Conservation (phyloP, 192 early-diverging fungal species). For the Linnemannia zychae region DNA sequence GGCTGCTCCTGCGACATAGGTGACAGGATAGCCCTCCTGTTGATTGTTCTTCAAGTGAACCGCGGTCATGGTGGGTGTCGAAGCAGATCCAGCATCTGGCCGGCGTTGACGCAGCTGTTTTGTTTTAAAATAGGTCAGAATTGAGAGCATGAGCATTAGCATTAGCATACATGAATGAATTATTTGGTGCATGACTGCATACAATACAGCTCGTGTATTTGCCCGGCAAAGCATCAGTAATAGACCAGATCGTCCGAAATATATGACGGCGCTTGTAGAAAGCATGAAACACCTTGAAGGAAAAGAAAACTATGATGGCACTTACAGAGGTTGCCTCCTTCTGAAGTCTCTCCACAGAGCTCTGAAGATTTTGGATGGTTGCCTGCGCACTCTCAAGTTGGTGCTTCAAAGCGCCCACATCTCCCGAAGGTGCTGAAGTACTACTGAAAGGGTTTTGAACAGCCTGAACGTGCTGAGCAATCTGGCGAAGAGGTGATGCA, state of each 20-base stretch:
- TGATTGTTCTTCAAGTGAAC: conserved; percentile 52
- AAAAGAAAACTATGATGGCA: conserved; percentile 41
- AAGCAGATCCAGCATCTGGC: conserved; percentile 29
- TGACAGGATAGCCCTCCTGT: conserved; percentile 73
- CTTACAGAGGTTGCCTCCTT: conserved; percentile 48
- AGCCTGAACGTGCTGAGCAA: conserved; percentile 27
- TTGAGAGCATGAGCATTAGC: not conserved
- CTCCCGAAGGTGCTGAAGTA: conserved; percentile 23
- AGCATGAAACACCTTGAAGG: not conserved
- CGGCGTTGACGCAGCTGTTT: conserved; percentile 45
- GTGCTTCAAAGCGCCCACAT: conserved; percentile 21
- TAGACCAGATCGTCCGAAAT: not conserved
- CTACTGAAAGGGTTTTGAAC: conserved; percentile 30
- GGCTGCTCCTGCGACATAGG: conserved; percentile 70
- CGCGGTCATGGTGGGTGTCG: conserved; percentile 38
- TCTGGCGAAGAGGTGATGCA: conserved; percentile 19
- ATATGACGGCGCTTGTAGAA: not conserved
- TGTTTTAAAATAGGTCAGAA: not conserved
- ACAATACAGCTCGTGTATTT: not conserved
- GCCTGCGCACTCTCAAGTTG: conserved; percentile 56
- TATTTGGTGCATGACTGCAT: not conserved
- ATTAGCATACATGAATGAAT: not conserved
- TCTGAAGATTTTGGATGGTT: conserved; percentile 56
- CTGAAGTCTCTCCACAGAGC: conserved; percentile 34
- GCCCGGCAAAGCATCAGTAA: not conserved